These are phyloP conservation scores for Botrytis cinerea DNA, from an alignment of 2,329 filamentous ascomycete genomes.

Conservation along the genomic window DNA sequence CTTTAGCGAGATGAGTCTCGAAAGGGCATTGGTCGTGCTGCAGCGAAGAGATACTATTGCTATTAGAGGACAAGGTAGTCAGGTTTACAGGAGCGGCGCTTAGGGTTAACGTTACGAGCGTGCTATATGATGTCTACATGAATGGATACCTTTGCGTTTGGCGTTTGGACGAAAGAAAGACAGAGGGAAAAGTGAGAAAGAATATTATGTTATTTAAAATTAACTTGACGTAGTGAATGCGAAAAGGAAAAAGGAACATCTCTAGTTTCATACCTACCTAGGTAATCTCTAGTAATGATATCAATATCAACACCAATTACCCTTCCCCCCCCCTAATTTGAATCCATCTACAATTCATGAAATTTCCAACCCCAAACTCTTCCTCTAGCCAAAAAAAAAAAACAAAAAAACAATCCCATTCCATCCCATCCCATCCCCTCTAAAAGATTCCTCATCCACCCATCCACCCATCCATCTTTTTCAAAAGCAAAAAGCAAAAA, in stretches of 20 bases:
- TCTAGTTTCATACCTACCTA: not conserved
- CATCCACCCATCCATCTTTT: too few relatives aligned
- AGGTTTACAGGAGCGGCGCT: constrained; percentile 73
- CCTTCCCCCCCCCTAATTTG: not conserved
- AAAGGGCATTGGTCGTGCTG: constrained; percentile 80
- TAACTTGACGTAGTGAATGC: not conserved
- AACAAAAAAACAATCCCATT: too few relatives aligned
- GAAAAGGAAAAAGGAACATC: not conserved
- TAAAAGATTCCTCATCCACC: too few relatives aligned
- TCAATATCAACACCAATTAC: not conserved
- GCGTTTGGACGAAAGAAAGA: constrained; percentile 12
- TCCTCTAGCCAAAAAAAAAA: too few relatives aligned
- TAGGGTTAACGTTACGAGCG: constrained; percentile 41
- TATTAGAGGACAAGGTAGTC: constrained; percentile 73
- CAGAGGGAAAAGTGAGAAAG: not conserved
- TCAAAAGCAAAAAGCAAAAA: too few relatives aligned
- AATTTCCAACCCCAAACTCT: not conserved
- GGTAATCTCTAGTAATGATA: constrained; percentile 1
- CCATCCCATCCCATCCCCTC: too few relatives aligned
- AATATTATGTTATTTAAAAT: not conserved
- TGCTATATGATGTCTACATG: constrained; percentile 16
- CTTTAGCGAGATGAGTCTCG: constrained; percentile 83
- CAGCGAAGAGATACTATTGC: constrained; percentile 85
- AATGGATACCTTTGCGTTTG: constrained; percentile 8
- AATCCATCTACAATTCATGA: not conserved